A percentile compares a stretch with the other conserved stretches of the same genome.
Conservation (phyloP, 805 yeast genomes). For the Yarrowia sp. region DNA sequence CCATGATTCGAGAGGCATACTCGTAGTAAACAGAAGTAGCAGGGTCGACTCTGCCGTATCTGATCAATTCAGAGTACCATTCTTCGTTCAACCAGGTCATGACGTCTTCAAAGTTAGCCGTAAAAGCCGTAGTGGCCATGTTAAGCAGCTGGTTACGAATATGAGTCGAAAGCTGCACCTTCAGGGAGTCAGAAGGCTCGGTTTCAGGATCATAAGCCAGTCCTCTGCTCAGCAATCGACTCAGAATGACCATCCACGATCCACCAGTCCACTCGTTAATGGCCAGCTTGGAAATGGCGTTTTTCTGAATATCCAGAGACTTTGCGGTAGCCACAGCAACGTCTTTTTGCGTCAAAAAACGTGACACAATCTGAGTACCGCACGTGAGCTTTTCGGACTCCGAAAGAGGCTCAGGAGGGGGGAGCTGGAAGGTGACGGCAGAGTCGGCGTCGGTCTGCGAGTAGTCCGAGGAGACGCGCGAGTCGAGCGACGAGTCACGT, state of each 20-base stretch:
- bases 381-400: constrained; percentile 41
- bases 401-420: constrained; percentile 57
- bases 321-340: constrained; percentile 37
- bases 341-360: constrained; percentile 43
- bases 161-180: constrained; percentile 51
- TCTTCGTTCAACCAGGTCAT: constrained; percentile 96
- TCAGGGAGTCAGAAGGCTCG: constrained; percentile 34
- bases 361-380: constrained; percentile 42
- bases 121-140: constrained; percentile 76
- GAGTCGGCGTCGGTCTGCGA: constrained; percentile 40
- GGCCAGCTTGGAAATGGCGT: constrained; percentile 47
- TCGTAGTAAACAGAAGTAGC: constrained; percentile 56
- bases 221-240: constrained; percentile 86
- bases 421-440: constrained; percentile 59
- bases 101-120: constrained; percentile 71
- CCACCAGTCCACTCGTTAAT: constrained; percentile 65
- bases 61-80: constrained; percentile 70
- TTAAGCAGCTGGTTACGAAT: constrained; percentile 75
- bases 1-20: constrained; percentile 77
- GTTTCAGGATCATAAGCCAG: constrained; percentile 48
- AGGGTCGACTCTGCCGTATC: constrained; percentile 42
- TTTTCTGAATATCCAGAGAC: constrained; percentile 28
- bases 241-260: constrained; percentile 77
- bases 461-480: background rate
- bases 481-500: constrained; percentile 20